These are phyloP conservation scores for Acer campestre DNA, from an alignment of 345 rosid species.

Conservation along the genomic window DNA sequence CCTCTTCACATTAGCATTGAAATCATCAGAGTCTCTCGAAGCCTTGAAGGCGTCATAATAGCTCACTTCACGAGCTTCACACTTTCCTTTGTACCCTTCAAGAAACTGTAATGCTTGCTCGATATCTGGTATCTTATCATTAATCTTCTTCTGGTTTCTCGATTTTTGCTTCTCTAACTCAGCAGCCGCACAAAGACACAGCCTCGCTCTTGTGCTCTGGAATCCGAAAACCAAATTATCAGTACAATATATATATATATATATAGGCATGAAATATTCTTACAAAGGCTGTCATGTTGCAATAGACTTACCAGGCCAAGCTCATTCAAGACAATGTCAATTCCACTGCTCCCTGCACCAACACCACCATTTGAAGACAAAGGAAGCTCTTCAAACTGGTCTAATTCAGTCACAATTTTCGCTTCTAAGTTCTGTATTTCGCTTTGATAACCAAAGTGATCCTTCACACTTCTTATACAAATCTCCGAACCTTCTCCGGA, in stretches of 20 bases:
- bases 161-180: slow-evolving; percentile 56
- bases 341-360: slow-evolving; percentile 14
- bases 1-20: slow-evolving; percentile 67
- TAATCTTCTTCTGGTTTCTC: slow-evolving; percentile 31
- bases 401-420: slow-evolving; percentile 29
- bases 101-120: slow-evolving; percentile 14
- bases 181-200: slow-evolving; percentile 60
- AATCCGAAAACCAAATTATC: slow-evolving; percentile 1
- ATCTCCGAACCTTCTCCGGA: slow-evolving; percentile 32
- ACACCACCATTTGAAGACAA: slow-evolving; percentile 29
- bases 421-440: slow-evolving; percentile 37
- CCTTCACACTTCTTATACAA: slow-evolving; percentile 45
- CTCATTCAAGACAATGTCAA: slow-evolving; percentile 38
- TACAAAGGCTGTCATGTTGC: background rate
- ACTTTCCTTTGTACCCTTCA: slow-evolving; percentile 39
- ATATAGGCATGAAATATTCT: background rate
- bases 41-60: slow-evolving; percentile 69
- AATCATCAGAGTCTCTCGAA: slow-evolving; percentile 44
- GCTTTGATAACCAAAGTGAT: slow-evolving; percentile 46
- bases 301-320: slow-evolving; percentile 64
- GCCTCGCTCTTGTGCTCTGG: slow-evolving; percentile 60
- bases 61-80: slow-evolving; percentile 36
- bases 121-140: slow-evolving; percentile 30
- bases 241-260: background rate
- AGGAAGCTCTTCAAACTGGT: slow-evolving; percentile 37